phyloP scores from a whole-genome alignment of 257 asterid species.

The Linderniella brevidens region DNA sequence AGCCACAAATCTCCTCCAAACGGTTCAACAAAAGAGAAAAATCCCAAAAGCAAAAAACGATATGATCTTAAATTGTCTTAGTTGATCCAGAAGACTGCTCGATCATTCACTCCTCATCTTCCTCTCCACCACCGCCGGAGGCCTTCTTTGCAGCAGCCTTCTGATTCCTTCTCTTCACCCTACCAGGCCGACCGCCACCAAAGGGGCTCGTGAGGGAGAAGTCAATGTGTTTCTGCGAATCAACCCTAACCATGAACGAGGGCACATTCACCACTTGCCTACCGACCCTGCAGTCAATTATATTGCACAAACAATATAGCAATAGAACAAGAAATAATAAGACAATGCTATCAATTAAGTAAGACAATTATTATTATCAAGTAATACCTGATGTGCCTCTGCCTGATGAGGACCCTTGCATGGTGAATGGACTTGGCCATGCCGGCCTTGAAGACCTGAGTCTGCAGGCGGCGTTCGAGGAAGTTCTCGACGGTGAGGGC shows the following conservation, averaged over 20 bases:
- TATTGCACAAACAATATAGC: neutral
- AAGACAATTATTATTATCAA: neutral
- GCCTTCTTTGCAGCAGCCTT: slow-evolving; percentile 56
- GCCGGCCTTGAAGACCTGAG: slow-evolving; percentile 8
- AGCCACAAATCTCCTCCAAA: neutral
- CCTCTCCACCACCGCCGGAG: slow-evolving; percentile 50
- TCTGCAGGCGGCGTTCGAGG: slow-evolving; percentile 10
- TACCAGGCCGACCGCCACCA: slow-evolving; percentile 50
- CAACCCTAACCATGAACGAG: neutral
- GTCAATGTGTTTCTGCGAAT: slow-evolving; percentile 16
- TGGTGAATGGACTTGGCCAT: slow-evolving; percentile 7
- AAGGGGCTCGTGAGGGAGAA: slow-evolving; percentile 58
- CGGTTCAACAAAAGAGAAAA: no score
- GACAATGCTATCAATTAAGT: no score
- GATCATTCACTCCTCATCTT: slow-evolving; percentile 29
- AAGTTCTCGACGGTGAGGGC: slow-evolving; percentile 11
- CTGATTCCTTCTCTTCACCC: slow-evolving; percentile 50
- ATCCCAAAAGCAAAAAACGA: no score
- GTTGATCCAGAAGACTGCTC: no score
- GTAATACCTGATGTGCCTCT: slow-evolving; percentile 16
- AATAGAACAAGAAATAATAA: neutral
- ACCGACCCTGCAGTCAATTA: neutral
- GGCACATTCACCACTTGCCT: slow-evolving; percentile 3
- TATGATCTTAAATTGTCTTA: no score
- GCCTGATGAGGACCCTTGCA: slow-evolving; percentile 15